These are phyloP conservation scores for Spatholobus suberectus DNA, from an alignment of 306 rosid species.

Conservation along the genomic window DNA sequence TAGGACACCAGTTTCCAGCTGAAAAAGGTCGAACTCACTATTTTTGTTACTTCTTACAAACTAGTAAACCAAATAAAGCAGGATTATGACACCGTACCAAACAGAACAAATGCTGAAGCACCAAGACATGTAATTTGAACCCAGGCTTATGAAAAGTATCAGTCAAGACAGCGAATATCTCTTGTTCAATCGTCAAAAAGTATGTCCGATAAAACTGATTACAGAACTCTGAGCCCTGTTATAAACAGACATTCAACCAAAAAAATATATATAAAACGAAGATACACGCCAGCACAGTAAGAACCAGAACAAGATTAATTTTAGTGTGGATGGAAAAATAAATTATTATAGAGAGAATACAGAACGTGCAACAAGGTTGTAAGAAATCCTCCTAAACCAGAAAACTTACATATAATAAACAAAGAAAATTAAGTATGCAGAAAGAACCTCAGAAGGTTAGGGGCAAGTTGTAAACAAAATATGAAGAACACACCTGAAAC, in stretches of 20 bases:
- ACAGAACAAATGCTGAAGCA: conserved; percentile 94
- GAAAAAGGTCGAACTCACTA: conserved; percentile 35
- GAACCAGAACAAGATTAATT: not conserved
- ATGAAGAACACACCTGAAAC: conserved; percentile 68
- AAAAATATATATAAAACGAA: not conserved
- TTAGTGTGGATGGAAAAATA: not conserved
- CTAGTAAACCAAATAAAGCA: not conserved
- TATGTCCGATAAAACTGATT: conserved; percentile 88
- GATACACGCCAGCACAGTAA: conserved; percentile 13
- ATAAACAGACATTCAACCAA: conserved; percentile 12
- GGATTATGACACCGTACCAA: conserved; percentile 59
- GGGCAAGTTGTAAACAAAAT: not conserved
- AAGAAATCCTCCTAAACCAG: not conserved
- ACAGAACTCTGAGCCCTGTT: conserved; percentile 90
- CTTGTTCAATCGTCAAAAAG: conserved; percentile 85
- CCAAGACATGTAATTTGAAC: conserved; percentile 96
- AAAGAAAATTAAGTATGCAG: conserved; percentile 19
- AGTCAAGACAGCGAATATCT: conserved; percentile 91
- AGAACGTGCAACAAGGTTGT: not conserved
- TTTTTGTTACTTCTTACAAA: not conserved
- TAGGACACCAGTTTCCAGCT: conserved; percentile 81
- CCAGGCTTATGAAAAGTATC: conserved; percentile 99
- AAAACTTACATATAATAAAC: not conserved
- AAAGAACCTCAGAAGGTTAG: not conserved
- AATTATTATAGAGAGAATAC: not conserved